Evolutionary conservation across 78 protist genomes (phyloP), one percentile per base, ranked within the genome.

Genomic region (Dictyostelium discoideum): DNA sequence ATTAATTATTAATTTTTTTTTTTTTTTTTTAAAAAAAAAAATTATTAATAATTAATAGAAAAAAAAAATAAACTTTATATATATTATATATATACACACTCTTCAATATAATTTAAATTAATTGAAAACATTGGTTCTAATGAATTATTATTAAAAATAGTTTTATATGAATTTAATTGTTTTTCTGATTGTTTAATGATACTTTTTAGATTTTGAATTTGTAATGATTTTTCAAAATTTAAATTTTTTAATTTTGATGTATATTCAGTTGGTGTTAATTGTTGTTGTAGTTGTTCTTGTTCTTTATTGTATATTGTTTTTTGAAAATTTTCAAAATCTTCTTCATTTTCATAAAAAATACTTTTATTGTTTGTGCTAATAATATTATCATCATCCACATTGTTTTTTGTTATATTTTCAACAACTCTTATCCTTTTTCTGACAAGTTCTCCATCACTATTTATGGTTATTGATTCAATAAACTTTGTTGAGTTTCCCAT

Each of bases 51-150:
- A 20, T 18, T 20, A 60, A 20, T 60, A 0, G 8, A 8, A 63
- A 44, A 44, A 44, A 44, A 7, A 44, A 44, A 44, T 44, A 44
- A 44, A 32, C 37, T 32, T 5, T 18, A 60, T 20, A 18, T 13
- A 9, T 8, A 16, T 0, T 3, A 76, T 46, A 10, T 57, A 22
- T 26, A 39, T 40, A 84, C 79, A n/a, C 60, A 84, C 80, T 74
- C 84, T n/a, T 86, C 85, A 14, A 86, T 26, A 1, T n/a, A 86
- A 10, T 32, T 22, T 22, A 11, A 50, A 76, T 86, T 86, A 32
- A 86, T 22, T n/a, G 92, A 81, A 86, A 86, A 86, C 76, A 86
- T 24, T 16, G 92, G 92, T 16, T 26, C 26, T 0, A 69, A 11
- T 8, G 60, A 48, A 48, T 48, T 69, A 14, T 29, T 29, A 20